Evolutionary conservation across 148 eudicot genomes (phyloP), one percentile per base, ranked within the genome.

Genomic region (Vaccinium corymbosum): DNA sequence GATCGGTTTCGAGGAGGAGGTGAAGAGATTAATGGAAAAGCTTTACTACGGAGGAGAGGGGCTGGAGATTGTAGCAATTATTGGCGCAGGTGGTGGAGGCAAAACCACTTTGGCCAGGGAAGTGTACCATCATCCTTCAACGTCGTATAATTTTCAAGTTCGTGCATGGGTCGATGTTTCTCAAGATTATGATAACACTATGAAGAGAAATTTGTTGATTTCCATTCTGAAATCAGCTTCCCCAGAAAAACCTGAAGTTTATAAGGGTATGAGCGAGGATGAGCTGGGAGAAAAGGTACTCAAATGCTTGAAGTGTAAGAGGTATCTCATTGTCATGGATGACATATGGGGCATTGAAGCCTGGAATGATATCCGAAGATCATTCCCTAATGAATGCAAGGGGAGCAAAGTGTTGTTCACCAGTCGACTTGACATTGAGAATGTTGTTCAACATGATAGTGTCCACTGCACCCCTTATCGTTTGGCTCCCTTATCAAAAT

Each of bases 81-180:
- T 27, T 27, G 27, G 27, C 27, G 27, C 27, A 27, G 27, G 27
- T 27, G 27, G 27, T 27, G 27, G 27, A 27, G 27, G 27, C 27
- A 27, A 27, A 27, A 27, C 27, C 27, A 27, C 27, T 27, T 27
- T 27, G 27, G 27, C 27, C 0, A 27, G 27, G 0, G 27, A 27
- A 27, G 27, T 27, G 27, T 27, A 27, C 0, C 0, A 27, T 27
- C 27, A 27, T 27, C 27, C 27, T 27, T 27, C 0, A 0, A 27
- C 27, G 27, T 27, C 27, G 27, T 61, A 80, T 22, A 70, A 57
- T 8, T 89, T 91, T 81, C n/a, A 51, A 72, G 32, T 82, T 72
- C 87, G 86, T 51, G 85, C 84, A 3, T 91, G 93, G 91, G 89
- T 89, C n/a, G 51, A 79, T 27, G 85, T 89, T 38, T 89, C 93